A percentile compares a stretch with the other conserved stretches of the same genome.
These are phyloP conservation scores for Aspergillus ustus DNA, from an alignment of 2,329 filamentous ascomycete genomes.

Conservation along the genomic window DNA sequence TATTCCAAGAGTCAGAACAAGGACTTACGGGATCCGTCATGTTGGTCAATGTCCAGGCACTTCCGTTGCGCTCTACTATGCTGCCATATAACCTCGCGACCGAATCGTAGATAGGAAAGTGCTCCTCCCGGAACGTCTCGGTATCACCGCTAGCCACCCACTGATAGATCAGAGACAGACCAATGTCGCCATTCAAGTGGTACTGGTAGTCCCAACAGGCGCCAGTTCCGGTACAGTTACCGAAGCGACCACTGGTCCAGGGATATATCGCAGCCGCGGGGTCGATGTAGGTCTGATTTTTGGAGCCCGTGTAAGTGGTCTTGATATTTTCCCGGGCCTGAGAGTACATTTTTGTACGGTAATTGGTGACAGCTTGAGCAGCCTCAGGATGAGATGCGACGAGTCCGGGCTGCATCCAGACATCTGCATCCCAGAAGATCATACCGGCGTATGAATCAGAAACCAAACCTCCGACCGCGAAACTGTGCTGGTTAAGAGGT, in stretches of 20 bases:
- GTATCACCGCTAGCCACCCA: conserved; percentile 65
- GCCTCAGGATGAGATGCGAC: conserved; percentile 67
- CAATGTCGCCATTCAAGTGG: conserved; percentile 72
- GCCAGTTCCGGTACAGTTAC: conserved; percentile 69
- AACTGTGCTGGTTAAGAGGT: conserved; percentile 64
- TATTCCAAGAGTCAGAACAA: not conserved
- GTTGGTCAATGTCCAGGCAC: conserved; percentile 60
- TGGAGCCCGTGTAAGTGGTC: conserved; percentile 60
- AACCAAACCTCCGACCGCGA: conserved; percentile 69
- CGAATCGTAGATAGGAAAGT: conserved; percentile 68
- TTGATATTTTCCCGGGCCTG: conserved; percentile 66
- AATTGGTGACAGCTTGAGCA: conserved; percentile 67
- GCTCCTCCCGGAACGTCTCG: conserved; percentile 57
- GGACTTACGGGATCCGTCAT: conserved; percentile 69
- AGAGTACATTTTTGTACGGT: conserved; percentile 61
- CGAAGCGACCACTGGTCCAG: conserved; percentile 70
- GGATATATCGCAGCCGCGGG: conserved; percentile 65
- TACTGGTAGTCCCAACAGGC: conserved; percentile 75
- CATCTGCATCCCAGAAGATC: conserved; percentile 69
- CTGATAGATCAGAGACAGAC: conserved; percentile 64
- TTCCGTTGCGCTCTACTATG: conserved; percentile 63
- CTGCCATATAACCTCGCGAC: conserved; percentile 66
- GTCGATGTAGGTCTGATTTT: conserved; percentile 63
- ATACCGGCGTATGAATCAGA: conserved; percentile 70
- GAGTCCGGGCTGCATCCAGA: conserved; percentile 71